Percentiles rank a stretch among this genome's conserved stretches.
phyloP scores from a whole-genome alignment of 2,329 filamentous ascomycete species.

The Colletotrichum nymphaeae region DNA sequence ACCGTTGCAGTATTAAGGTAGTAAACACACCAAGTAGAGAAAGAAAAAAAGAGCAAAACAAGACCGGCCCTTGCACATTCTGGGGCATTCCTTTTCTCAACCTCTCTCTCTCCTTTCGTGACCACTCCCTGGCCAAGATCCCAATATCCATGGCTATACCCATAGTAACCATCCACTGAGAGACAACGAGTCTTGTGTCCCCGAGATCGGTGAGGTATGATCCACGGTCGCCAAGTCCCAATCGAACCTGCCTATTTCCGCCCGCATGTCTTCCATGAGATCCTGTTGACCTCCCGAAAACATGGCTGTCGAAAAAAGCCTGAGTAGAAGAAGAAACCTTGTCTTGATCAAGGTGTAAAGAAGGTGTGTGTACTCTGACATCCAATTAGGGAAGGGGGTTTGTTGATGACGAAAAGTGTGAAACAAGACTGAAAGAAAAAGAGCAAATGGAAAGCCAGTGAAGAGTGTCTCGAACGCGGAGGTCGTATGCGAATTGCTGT shows the following conservation, averaged over 20 bases:
- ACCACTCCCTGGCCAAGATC: not conserved
- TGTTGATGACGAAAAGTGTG: not conserved
- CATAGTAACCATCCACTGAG: not conserved
- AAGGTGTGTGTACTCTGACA: not conserved
- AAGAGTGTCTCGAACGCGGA: not conserved
- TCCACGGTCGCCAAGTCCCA: not conserved
- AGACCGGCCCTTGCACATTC: not conserved
- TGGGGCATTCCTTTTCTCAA: not conserved
- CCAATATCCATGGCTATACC: not conserved
- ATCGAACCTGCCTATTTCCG: too few species aligned
- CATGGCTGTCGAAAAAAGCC: not conserved
- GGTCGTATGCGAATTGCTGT: not conserved
- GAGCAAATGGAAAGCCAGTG: not conserved
- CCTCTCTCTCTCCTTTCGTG: not conserved
- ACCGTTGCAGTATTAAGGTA: not conserved
- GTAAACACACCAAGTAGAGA: not conserved
- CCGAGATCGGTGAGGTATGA: not conserved
- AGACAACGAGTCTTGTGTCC: not conserved
- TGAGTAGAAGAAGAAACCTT: not conserved
- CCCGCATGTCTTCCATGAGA: not conserved
- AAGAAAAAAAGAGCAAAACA: not conserved
- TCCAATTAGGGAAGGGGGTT: not conserved
- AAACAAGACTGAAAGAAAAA: not conserved
- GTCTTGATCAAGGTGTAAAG: not conserved
- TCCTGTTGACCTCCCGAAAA: not conserved